Evolutionary conservation across 352 stramenopile genomes (phyloP), one percentile per base, ranked within the genome.

Genomic region (Phytophthora idaei): DNA sequence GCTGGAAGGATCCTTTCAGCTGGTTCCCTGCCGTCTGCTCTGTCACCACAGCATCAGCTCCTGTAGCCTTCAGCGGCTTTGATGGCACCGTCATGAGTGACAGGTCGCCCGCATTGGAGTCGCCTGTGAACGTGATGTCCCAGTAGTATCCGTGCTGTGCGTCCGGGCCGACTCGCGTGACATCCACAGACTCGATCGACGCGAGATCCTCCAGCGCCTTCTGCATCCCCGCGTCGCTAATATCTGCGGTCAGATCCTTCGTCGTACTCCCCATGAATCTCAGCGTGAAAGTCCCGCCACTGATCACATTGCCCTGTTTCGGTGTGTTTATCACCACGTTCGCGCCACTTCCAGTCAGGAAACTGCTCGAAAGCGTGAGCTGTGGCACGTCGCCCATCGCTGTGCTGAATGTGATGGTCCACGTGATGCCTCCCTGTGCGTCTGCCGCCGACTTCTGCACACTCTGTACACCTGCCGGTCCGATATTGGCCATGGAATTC

Each of bases 221-320:
- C 57, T 92, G 84, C 75, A 97, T 83, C 9, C 47, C 69, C 0
- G 61, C 72, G 28, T 92, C 90, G 1, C 84, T 88, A 7, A 90
- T 90, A 61, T 98, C 84, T 47, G 75, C 85, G 6, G 83, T 55
- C 53, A 98, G 94, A 49, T 94, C 90, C 12, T 80, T 77, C 0
- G 96, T 98, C 37, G 85, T 93, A 37, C 93, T 87, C 12, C 90
- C 94, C 25, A 86, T 80, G 36, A 99, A 98, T 5, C 66, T 77
- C 2, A 99, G 79, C 36, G 84, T 98, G 74, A 99, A 99, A 39
- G 87, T 93, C 3, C 96, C 96, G 3, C 80, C 87, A 10, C 69
- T 17, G 29, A 95, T 92, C 9, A 89, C 63, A 47, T 93, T 94
- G 27, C 79, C 85, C 39, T 85, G 73, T 12, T 61, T 76, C 2